A percentile compares a stretch with the other conserved stretches of the same genome.
Evolutionary conservation across 2,329 filamentous ascomycete species (phyloP).

Genomic region (Trichoderma guizhouense): DNA sequence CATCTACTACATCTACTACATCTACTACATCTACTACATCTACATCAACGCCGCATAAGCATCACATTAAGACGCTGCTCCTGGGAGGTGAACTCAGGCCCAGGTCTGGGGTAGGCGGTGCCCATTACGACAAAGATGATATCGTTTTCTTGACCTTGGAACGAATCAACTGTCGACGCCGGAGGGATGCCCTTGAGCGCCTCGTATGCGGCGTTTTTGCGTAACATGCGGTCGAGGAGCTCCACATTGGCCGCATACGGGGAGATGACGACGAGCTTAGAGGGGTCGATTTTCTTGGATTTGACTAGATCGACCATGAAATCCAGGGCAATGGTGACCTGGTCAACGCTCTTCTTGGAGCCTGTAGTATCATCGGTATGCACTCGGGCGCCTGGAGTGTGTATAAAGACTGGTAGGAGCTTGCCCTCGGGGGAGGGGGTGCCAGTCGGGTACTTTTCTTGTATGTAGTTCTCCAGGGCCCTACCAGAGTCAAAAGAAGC

Average conservation of each 20-base stretch:
- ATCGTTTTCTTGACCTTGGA: constrained; percentile 25
- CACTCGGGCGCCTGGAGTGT: neutral
- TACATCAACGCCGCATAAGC: constrained; percentile 20
- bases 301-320: constrained; percentile 20
- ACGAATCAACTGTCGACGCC: constrained; percentile 22
- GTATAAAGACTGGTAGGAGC: neutral
- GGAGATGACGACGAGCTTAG: constrained; percentile 20
- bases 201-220: constrained; percentile 14
- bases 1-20: too few relatives aligned
- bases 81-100: neutral
- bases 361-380: neutral
- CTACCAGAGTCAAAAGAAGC: neutral
- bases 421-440: neutral
- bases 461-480: neutral
- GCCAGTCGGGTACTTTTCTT: neutral
- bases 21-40: constrained; percentile 2
- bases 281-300: neutral
- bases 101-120: neutral
- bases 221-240: neutral
- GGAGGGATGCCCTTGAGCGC: constrained; percentile 17
- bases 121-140: constrained; percentile 24
- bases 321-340: constrained; percentile 22
- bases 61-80: constrained; percentile 21
- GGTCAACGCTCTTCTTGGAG: constrained; percentile 15
- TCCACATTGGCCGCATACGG: constrained; percentile 23